Conservation (phyloP, 306 rosid genomes). For the Rosa persica region DNA sequence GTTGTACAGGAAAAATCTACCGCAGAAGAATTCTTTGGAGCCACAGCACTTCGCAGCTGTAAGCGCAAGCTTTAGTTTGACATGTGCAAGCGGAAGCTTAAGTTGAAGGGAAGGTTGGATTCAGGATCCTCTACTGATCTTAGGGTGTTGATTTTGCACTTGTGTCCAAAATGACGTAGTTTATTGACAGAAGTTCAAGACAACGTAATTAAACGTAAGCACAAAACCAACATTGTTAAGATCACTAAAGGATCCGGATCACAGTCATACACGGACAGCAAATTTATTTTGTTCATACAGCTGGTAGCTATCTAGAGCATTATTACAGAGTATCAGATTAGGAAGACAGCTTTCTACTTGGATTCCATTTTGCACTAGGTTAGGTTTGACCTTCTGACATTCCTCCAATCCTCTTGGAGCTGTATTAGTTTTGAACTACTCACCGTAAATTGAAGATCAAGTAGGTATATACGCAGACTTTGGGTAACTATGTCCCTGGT, state of each 20-base stretch:
- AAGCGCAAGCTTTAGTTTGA: constrained; percentile 36
- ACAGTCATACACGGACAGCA: neutral
- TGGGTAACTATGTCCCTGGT: neutral
- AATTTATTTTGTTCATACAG: neutral
- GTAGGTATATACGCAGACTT: neutral
- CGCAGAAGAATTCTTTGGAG: constrained; percentile 51
- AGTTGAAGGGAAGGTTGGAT: constrained; percentile 12
- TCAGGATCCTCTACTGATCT: neutral
- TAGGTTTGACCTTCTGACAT: neutral
- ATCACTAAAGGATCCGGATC: constrained; percentile 1
- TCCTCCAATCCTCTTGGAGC: neutral
- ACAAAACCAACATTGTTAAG: neutral
- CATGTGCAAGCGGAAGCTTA: neutral
- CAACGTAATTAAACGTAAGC: neutral
- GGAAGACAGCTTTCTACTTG: neutral
- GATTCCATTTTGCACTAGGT: neutral
- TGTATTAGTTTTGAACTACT: neutral
- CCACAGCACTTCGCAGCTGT: constrained; percentile 45
- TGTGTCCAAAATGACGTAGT: neutral
- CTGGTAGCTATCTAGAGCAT: neutral
- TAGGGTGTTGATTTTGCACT: neutral
- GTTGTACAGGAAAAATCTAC: constrained; percentile 15
- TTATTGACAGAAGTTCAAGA: neutral
- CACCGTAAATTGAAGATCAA: neutral
- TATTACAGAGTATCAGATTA: neutral